Evolutionary conservation across 805 yeast species (phyloP).

Genomic region (Wickerhamomyces alni): DNA sequence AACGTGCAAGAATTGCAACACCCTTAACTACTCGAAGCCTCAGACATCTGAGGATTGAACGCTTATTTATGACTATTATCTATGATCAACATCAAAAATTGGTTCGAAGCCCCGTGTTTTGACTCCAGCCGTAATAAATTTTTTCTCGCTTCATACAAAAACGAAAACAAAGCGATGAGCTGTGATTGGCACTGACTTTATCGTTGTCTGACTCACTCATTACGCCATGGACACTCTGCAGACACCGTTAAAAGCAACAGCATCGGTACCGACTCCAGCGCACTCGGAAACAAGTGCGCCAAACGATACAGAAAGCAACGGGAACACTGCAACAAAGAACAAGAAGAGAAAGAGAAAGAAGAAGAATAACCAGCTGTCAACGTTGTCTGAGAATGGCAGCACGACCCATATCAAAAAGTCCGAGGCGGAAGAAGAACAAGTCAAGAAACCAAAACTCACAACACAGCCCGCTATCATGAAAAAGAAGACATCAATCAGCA

Average conservation of each 20-base stretch:
- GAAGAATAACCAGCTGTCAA: neutral
- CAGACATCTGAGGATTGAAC: slow-evolving; percentile 26
- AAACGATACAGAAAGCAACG: neutral
- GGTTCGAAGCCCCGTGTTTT: no score
- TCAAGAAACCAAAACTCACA: neutral
- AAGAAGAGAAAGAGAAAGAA: slow-evolving; percentile 1
- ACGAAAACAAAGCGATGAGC: no score
- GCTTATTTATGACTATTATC: no score
- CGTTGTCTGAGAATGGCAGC: neutral
- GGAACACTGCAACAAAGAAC: neutral
- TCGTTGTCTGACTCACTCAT: no score
- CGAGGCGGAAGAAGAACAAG: no score
- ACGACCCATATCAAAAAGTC: no score
- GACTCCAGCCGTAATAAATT: no score
- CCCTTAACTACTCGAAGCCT: slow-evolving; percentile 63
- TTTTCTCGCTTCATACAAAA: no score
- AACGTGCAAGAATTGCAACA: slow-evolving; percentile 73
- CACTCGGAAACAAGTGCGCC: neutral
- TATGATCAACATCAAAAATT: no score
- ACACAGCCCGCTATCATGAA: slow-evolving; percentile 13
- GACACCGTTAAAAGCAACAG: no score
- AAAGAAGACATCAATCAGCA: slow-evolving; percentile 3
- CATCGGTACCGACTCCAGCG: neutral
- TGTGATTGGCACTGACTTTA: no score
- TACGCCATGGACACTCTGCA: no score